These are phyloP conservation scores for Dactylis glomerata DNA, from an alignment of 176 grass and related monocot genomes.

Conservation along the genomic window DNA sequence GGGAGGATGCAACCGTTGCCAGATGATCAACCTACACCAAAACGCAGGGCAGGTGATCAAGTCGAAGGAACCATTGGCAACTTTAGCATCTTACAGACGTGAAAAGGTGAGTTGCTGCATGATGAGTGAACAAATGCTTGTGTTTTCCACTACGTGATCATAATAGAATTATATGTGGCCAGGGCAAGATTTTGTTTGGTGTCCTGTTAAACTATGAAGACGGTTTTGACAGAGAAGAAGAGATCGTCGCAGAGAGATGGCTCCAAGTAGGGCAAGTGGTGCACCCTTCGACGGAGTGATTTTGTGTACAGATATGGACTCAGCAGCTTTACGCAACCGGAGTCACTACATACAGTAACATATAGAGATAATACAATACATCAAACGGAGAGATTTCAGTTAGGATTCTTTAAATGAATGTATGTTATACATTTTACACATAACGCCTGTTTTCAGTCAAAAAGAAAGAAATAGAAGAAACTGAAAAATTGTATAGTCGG, in stretches of 20 bases:
- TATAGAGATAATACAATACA: background rate
- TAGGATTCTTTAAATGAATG: background rate
- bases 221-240: conserved; percentile 31
- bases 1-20: conserved; percentile 93
- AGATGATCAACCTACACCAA: conserved; percentile 90
- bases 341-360: background rate
- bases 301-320: background rate
- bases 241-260: conserved; percentile 50
- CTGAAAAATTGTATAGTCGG: background rate
- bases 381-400: background rate
- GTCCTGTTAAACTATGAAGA: conserved; percentile 73
- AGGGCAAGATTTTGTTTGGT: conserved; percentile 93
- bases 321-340: background rate
- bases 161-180: background rate
- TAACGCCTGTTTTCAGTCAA: background rate
- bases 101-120: conserved; percentile 42
- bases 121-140: background rate
- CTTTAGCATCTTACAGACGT: conserved; percentile 82
- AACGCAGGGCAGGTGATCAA: conserved; percentile 51
- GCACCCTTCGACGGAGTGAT: conserved; percentile 41
- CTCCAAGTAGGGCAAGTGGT: conserved; percentile 72
- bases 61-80: conserved; percentile 86
- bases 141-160: background rate
- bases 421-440: background rate
- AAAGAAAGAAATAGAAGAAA: background rate